phyloP scores from a whole-genome alignment of 192 early-diverging fungal species.

The Coemansia sp. region DNA sequence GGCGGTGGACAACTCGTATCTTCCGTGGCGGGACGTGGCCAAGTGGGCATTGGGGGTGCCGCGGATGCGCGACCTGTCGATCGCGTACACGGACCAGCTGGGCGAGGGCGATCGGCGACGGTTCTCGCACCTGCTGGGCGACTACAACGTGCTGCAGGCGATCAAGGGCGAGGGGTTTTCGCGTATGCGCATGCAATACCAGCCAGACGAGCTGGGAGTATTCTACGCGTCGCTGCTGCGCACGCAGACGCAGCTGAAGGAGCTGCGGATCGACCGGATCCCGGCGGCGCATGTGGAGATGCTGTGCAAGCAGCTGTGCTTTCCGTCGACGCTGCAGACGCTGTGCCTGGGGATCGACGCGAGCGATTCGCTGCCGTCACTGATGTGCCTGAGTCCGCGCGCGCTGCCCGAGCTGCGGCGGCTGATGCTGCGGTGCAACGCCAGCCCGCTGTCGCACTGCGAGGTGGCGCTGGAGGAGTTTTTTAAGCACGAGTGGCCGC shows the following conservation, averaged over 20 bases:
- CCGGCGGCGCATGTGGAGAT: conserved; percentile 40
- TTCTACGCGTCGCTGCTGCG: conserved; percentile 54
- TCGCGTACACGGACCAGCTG: conserved; percentile 45
- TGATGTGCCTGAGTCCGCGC: conserved; percentile 45
- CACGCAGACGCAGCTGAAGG: conserved; percentile 43
- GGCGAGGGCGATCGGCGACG: conserved; percentile 39
- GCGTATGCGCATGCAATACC: conserved; percentile 53
- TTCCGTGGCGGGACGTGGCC: conserved; percentile 56
- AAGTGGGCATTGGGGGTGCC: conserved; percentile 47
- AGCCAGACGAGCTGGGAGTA: conserved; percentile 56
- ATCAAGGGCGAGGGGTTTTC: conserved; percentile 36
- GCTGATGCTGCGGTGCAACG: conserved; percentile 55
- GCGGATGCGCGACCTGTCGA: conserved; percentile 40
- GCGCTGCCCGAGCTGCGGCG: conserved; percentile 45
- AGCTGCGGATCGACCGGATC: conserved; percentile 54
- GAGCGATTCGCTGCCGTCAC: conserved; percentile 45
- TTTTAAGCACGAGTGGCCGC: conserved; percentile 45
- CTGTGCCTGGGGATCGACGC: conserved; percentile 53
- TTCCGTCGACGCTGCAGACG: conserved; percentile 51
- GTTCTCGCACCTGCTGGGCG: conserved; percentile 50
- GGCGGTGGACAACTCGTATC: conserved; percentile 53
- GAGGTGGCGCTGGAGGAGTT: conserved; percentile 50
- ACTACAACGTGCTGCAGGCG: conserved; percentile 54
- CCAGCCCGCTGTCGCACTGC: conserved; percentile 43
- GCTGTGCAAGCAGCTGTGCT: conserved; percentile 49